phyloP scores from a whole-genome alignment of 805 yeast genomes.

The Saccharomyces eubayanus region DNA sequence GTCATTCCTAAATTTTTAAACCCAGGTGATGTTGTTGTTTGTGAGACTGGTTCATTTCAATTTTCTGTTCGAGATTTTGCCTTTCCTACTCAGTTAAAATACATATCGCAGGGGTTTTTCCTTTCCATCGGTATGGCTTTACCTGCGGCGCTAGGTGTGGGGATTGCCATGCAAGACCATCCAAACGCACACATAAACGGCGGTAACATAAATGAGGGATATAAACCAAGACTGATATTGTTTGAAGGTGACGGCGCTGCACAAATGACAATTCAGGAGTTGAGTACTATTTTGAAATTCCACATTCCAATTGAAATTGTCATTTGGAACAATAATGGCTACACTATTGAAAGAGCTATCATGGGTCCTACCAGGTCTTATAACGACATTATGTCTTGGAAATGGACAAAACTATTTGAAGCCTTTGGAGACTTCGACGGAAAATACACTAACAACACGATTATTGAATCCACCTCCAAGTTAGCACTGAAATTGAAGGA shows the following conservation, averaged over 20 bases:
- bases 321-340: constrained; percentile 77
- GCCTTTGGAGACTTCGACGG: constrained; percentile 50
- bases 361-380: constrained; percentile 69
- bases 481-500: constrained; percentile 32
- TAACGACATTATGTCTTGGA: constrained; percentile 79
- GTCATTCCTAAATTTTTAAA: constrained; percentile 38
- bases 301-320: constrained; percentile 60
- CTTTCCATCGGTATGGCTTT: constrained; percentile 84
- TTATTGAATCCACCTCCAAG: constrained; percentile 35
- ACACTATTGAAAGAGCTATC: constrained; percentile 82
- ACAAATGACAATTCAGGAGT: constrained; percentile 87
- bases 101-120: constrained; percentile 64
- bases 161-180: constrained; percentile 58
- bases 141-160: constrained; percentile 79
- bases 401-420: constrained; percentile 62
- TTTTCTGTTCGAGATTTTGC: constrained; percentile 64
- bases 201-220: constrained; percentile 9
- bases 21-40: constrained; percentile 62
- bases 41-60: constrained; percentile 79
- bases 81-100: constrained; percentile 46
- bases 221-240: constrained; percentile 50
- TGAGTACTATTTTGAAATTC: constrained; percentile 53
- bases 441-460: constrained; percentile 25
- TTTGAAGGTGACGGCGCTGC: constrained; percentile 93
- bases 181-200: constrained; percentile 28